Evolutionary conservation across 176 grass and related monocot species (phyloP).

Genomic region (Raddia guianensis): DNA sequence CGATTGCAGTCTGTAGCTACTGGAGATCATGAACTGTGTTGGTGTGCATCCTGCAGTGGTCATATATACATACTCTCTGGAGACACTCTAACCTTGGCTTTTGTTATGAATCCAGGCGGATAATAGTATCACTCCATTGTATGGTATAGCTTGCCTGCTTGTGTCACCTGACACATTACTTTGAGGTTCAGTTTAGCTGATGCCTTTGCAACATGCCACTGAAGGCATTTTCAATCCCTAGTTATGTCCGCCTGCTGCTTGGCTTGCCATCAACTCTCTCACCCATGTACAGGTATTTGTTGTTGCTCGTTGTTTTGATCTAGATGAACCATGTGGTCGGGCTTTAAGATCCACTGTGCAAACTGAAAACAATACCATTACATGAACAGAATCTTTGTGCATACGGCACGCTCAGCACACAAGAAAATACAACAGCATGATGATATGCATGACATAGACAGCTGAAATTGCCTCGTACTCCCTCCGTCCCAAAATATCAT

Average conservation of each 20-base stretch:
- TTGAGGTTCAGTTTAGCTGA: not conserved
- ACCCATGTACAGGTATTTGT: no score
- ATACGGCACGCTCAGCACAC: not conserved
- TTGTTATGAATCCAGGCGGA: no score
- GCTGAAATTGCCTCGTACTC: constrained; percentile 27
- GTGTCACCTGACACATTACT: not conserved
- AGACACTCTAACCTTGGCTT: not conserved
- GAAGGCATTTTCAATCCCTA: no score
- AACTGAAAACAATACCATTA: no score
- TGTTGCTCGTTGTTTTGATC: no score
- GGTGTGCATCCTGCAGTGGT: not conserved
- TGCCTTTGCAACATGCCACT: not conserved
- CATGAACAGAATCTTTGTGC: no score
- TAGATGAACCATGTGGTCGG: no score
- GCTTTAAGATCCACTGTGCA: no score
- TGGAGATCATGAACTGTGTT: not conserved
- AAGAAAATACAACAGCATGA: not conserved
- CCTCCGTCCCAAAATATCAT: no score
- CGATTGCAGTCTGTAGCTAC: not conserved
- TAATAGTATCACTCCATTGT: not conserved
- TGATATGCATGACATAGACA: not conserved
- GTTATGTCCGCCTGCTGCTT: no score
- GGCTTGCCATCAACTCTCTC: no score
- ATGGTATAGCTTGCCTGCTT: not conserved
- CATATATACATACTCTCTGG: not conserved